These are phyloP conservation scores for Colletotrichum kahawae DNA, from an alignment of 2,329 filamentous ascomycete genomes.

Conservation along the genomic window DNA sequence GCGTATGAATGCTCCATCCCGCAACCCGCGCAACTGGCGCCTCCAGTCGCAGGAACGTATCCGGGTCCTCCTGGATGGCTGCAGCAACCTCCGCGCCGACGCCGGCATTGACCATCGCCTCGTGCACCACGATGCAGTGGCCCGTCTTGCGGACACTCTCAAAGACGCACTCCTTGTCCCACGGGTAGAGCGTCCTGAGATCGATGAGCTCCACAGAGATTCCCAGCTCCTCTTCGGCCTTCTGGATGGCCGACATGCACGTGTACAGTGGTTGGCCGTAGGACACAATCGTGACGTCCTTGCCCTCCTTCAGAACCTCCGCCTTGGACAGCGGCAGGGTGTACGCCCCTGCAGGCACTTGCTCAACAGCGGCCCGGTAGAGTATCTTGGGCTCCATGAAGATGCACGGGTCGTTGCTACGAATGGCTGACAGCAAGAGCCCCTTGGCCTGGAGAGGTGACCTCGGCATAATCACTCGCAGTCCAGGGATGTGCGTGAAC, in stretches of 20 bases:
- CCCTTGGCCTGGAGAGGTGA: slow-evolving; percentile 91
- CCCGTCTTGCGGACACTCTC: slow-evolving; percentile 88
- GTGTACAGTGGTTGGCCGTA: slow-evolving; percentile 91
- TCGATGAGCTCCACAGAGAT: slow-evolving; percentile 86
- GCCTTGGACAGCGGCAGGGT: slow-evolving; percentile 86
- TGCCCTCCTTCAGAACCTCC: slow-evolving; percentile 81
- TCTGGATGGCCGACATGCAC: slow-evolving; percentile 77
- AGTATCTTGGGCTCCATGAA: slow-evolving; percentile 96
- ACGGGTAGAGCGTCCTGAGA: slow-evolving; percentile 86
- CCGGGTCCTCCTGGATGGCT: slow-evolving; percentile 78
- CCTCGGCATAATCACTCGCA: slow-evolving; percentile 84
- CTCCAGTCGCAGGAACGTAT: slow-evolving; percentile 81
- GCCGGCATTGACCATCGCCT: slow-evolving; percentile 89
- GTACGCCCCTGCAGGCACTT: slow-evolving; percentile 83
- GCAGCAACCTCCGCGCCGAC: slow-evolving; percentile 90
- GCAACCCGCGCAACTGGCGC: slow-evolving; percentile 85
- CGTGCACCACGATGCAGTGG: slow-evolving; percentile 85
- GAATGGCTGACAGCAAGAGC: slow-evolving; percentile 77
- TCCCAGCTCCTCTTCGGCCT: slow-evolving; percentile 76
- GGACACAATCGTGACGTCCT: slow-evolving; percentile 81
- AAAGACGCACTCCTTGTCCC: slow-evolving; percentile 83
- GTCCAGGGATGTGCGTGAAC: slow-evolving; percentile 86
- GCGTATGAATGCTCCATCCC: slow-evolving; percentile 88
- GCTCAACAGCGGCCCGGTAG: slow-evolving; percentile 89
- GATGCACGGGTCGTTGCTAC: slow-evolving; percentile 83